Percentiles rank a stretch among this genome's conserved stretches.
phyloP scores from a whole-genome alignment of 2,329 filamentous ascomycete species.

The Tolypocladium tundrense region DNA sequence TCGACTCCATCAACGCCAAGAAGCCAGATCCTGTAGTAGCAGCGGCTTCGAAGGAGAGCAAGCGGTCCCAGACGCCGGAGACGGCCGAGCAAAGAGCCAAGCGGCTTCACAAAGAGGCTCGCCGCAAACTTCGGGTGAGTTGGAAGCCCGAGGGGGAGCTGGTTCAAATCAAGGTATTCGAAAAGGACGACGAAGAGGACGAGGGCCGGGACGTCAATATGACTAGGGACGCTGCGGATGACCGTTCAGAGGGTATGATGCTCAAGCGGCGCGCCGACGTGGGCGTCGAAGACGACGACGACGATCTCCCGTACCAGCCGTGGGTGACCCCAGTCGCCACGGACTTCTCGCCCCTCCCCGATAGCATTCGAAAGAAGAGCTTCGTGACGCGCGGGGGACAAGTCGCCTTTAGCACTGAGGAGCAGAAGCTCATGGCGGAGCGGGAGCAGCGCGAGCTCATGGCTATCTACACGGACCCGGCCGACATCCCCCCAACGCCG shows the following conservation, averaged over 20 bases:
- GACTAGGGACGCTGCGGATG: slow-evolving; percentile 61
- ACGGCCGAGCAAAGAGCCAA: slow-evolving; percentile 58
- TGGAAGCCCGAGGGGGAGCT: slow-evolving; percentile 61
- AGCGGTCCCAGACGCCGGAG: slow-evolving; percentile 43
- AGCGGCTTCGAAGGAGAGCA: slow-evolving; percentile 40
- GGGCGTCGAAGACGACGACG: slow-evolving; percentile 47
- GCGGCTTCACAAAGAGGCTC: slow-evolving; percentile 61
- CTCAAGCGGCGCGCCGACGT: slow-evolving; percentile 42
- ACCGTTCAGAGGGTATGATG: slow-evolving; percentile 63
- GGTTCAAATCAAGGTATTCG: slow-evolving; percentile 58
- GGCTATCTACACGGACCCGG: slow-evolving; percentile 43
- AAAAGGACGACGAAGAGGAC: slow-evolving; percentile 62
- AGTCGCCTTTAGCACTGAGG: slow-evolving; percentile 39
- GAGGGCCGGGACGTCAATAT: slow-evolving; percentile 57
- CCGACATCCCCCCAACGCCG: slow-evolving; percentile 46
- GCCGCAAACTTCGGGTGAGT: slow-evolving; percentile 57
- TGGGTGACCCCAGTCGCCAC: slow-evolving; percentile 39
- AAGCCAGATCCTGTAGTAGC: slow-evolving; percentile 25
- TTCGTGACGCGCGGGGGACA: slow-evolving; percentile 45
- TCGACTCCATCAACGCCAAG: slow-evolving; percentile 38
- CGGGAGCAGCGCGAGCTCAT: slow-evolving; percentile 51
- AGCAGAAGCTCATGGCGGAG: slow-evolving; percentile 44
- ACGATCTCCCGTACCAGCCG: slow-evolving; percentile 41
- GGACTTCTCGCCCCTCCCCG: slow-evolving; percentile 36
- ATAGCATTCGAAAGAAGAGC: slow-evolving; percentile 34